Evolutionary conservation across 2,329 filamentous ascomycete genomes (phyloP), one percentile per base, ranked within the genome.

Genomic region (Mollisiaceae sp.): DNA sequence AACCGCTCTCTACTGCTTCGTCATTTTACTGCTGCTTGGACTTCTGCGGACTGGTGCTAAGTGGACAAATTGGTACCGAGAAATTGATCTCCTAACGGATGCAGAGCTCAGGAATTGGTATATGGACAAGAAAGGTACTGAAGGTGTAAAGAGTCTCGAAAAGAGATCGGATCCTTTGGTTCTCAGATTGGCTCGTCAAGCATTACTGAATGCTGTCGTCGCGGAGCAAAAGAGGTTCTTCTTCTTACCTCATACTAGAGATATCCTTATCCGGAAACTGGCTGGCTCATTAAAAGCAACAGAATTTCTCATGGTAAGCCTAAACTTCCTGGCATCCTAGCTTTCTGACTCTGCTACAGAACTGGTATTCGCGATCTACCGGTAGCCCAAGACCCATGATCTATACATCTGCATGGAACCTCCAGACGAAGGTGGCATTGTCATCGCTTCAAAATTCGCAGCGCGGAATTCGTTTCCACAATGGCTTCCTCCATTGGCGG

Each of bases 21-120:
- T 88, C 4, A 71, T 77, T 9, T 70, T 82, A 6, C 78, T 89
- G 1, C 69, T 87, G 1, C 70, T 85, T 22, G 83, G 83, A 11
- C 82, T 86, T 65, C 80, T 85, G n/a, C 78, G 77, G 1, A 80
- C 86, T 6, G 82, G 82, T 43, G 82, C 82, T 24, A 81, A 84
- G 68, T 89, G 87, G 87, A 82, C 84, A 4, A 84, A 81, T 2
- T 89, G 86, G 86, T 80, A 82, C 67, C 75, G 80, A 61, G 80
- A 81, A 50, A 81, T 86, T 52, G 80, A 81, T 57, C 78, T 78
- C 6, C 75, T 85, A 35, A 79, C 81, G 50, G 83, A 85, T 67
- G 75, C 78, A n/a, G 81, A 83, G 45, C 78, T 85, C 8, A 76
- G 83, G 38, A 76, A 78, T 15, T 86, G 83, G 82, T 84, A 82